Evolutionary conservation across 1,284 basidiomycete genomes (phyloP).

Genomic region (Ganoderma boninense): DNA sequence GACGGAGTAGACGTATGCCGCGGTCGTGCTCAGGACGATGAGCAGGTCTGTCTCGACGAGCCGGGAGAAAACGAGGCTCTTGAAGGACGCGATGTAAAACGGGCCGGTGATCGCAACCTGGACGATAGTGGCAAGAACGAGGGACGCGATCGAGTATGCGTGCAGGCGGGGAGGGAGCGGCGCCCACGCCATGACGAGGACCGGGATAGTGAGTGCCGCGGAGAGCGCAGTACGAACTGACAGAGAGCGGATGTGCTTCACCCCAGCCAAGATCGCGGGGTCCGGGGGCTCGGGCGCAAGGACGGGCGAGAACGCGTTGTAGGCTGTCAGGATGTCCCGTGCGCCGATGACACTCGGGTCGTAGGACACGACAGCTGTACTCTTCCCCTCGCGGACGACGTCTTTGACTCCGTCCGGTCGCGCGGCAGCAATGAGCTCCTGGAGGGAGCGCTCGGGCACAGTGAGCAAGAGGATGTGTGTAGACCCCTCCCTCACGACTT

Average conservation of each 20-base stretch:
- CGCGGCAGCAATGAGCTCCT: conserved; percentile 26
- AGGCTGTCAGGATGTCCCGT: conserved; percentile 34
- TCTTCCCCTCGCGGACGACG: conserved; percentile 29
- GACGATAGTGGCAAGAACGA: conserved; percentile 52
- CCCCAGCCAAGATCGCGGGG: conserved; percentile 39
- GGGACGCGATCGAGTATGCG: conserved; percentile 47
- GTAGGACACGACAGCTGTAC: conserved; percentile 32
- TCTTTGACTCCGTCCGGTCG: conserved; percentile 36
- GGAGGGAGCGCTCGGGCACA: conserved; percentile 20
- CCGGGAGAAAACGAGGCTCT: conserved; percentile 48
- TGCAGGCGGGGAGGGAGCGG: conserved; percentile 44
- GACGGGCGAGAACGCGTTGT: conserved; percentile 34
- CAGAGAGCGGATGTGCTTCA: conserved; percentile 42
- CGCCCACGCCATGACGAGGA: conserved; percentile 56
- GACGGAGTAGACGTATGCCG: conserved; percentile 54
- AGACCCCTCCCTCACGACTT: conserved; percentile 28
- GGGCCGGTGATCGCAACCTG: conserved; percentile 49
- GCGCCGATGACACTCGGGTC: conserved; percentile 39
- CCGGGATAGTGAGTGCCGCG: conserved; percentile 50
- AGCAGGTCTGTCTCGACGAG: conserved; percentile 53
- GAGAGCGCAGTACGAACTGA: conserved; percentile 44
- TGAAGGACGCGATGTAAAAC: conserved; percentile 47
- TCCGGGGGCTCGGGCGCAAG: conserved; percentile 40
- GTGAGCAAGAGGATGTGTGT: conserved; percentile 33
- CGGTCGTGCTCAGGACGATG: conserved; percentile 50